Base-by-base conservation (phyloP, 2,329 filamentous ascomycete genomes). In the Claviceps sp. region DNA sequence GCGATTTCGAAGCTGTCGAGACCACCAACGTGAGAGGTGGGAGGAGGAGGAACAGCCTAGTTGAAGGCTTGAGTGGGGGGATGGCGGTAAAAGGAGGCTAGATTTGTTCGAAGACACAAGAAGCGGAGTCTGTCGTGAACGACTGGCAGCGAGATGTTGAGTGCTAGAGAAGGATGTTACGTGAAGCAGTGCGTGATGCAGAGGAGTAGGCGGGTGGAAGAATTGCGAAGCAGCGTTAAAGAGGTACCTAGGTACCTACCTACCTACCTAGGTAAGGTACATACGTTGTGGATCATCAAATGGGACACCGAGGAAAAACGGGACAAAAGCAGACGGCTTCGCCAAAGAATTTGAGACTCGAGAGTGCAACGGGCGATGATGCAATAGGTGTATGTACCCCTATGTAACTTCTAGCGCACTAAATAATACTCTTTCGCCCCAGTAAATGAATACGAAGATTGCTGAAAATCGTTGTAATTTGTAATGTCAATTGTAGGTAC, bases 151-250 rank as follows among this genome's bases (percentile, higher is more conserved):
- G 46, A 24, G 36, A 34, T 50, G 50, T 41, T 38, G 48, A 44
- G 43, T 37, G 38, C 36, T 16, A 48, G 20, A 48, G 22, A 38
- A 51, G n/a, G 20, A 49, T 49, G 16, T 13, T 48, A 40, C 5
- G 48, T 51, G 44, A 20, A 44, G 43, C n/a, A 41, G 44, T 41
- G 47, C 47, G 24, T 44, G 34, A 42, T 30, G 7, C 38, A 48
- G 38, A 52, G 50, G 30, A 52, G 43, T 46, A 41, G 49, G 36
- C n/a, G 30, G 47, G 34, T 34, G 51, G 37, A 44, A 49, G 51
- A 49, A 52, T 38, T 42, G 46, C 40, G 47, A 52, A 45, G 16
- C 24, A 45, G 14, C 8, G 46, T n/a, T 34, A 34, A 9, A 34
- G 30, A 24, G 3, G 26, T 47, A 38, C 36, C 2, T 38, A 38